A percentile compares a stretch with the other conserved stretches of the same genome.
These are phyloP conservation scores for Zychaea mexicana DNA, from an alignment of 371 early-diverging fungal species.

Conservation along the genomic window DNA sequence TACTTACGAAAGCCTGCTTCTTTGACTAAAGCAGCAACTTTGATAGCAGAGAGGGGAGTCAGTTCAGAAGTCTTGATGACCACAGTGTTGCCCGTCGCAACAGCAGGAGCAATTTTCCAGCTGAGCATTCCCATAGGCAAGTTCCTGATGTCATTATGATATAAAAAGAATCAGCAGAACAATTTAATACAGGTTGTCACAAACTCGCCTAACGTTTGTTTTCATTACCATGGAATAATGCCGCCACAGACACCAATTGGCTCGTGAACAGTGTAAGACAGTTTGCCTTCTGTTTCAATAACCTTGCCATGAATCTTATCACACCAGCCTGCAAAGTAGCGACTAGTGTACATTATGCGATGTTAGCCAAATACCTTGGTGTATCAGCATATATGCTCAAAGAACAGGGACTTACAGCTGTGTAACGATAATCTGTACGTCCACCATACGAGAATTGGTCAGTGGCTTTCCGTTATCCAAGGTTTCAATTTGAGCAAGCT, in stretches of 20 bases:
- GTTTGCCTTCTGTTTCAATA: constrained; percentile 38
- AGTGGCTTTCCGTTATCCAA: constrained; percentile 53
- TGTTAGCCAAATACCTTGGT: not conserved
- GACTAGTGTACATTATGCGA: constrained; percentile 11
- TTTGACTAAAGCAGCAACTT: constrained; percentile 45
- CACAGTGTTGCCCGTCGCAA: constrained; percentile 84
- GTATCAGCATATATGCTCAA: not conserved
- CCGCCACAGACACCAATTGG: constrained; percentile 85
- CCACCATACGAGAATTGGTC: constrained; percentile 44
- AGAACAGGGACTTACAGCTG: constrained; percentile 33
- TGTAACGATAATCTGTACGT: constrained; percentile 51
- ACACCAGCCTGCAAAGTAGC: constrained; percentile 81
- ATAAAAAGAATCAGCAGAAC: no score
- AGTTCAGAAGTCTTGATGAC: constrained; percentile 89
- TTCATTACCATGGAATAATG: constrained; percentile 67
- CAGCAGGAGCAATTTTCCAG: constrained; percentile 90
- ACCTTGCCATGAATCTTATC: constrained; percentile 73
- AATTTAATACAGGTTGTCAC: no score
- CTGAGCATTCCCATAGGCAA: constrained; percentile 78
- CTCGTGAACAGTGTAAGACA: constrained; percentile 75
- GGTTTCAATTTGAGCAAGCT: constrained; percentile 44
- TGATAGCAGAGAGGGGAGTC: constrained; percentile 50
- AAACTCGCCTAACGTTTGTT: no score
- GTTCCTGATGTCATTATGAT: constrained; percentile 50
- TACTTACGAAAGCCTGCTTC: constrained; percentile 48